These are phyloP conservation scores for Oryza glaberrima DNA, from an alignment of 176 grass and related monocot genomes.

Conservation along the genomic window DNA sequence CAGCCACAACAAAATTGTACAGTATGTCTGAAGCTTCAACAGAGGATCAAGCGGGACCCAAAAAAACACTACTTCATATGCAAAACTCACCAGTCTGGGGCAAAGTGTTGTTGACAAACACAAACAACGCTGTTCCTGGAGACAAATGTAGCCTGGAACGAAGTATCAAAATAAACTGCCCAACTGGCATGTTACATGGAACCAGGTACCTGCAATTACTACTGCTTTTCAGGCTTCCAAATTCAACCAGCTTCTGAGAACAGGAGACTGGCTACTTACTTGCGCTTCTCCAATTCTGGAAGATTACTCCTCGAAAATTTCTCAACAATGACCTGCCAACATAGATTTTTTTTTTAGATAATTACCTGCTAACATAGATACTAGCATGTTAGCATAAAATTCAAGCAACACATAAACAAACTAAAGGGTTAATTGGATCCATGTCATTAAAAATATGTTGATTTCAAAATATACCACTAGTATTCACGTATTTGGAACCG, in stretches of 20 bases:
- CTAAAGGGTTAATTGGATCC: neutral
- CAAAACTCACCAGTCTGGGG: constrained; percentile 69
- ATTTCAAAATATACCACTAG: no score
- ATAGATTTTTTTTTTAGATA: no score
- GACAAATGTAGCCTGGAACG: constrained; percentile 57
- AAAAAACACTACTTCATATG: neutral
- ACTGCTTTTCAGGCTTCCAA: neutral
- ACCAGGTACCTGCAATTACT: constrained; percentile 25
- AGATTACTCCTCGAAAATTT: constrained; percentile 28
- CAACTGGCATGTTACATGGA: constrained; percentile 50
- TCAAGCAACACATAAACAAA: neutral
- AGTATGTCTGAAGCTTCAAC: no score
- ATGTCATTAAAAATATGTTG: no score
- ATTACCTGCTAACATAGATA: neutral
- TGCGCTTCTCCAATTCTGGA: constrained; percentile 50
- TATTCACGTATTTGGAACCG: no score
- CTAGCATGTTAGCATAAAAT: neutral
- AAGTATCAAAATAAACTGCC: constrained; percentile 82
- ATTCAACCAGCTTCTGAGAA: neutral
- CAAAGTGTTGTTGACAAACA: constrained; percentile 78
- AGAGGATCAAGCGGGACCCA: neutral
- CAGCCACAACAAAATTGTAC: neutral
- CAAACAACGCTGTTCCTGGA: constrained; percentile 70
- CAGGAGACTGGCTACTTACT: constrained; percentile 12
- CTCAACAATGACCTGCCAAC: constrained; percentile 45